Percentiles rank a stretch among this genome's conserved stretches.
Evolutionary conservation across 768 basidiomycete genomes (phyloP).

Genomic region (Hemileccinum rubropunctum): DNA sequence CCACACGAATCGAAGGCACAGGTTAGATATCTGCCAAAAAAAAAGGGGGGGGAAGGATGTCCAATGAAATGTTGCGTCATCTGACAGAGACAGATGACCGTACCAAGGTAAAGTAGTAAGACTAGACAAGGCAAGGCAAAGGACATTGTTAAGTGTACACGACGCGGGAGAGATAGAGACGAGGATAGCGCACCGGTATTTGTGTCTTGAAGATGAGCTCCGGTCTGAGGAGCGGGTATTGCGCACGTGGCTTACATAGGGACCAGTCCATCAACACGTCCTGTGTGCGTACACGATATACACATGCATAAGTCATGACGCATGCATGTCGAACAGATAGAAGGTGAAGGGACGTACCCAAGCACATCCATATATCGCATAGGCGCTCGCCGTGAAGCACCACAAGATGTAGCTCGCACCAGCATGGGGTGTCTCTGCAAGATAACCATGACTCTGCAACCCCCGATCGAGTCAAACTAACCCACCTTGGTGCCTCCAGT

Average conservation of each 20-base stretch:
- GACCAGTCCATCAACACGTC: slow-evolving; percentile 97
- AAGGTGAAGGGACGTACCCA: slow-evolving; percentile 59
- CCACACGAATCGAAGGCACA: slow-evolving; percentile 80
- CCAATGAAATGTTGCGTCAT: too few species aligned
- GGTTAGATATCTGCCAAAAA: slow-evolving; percentile 50
- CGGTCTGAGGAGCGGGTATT: slow-evolving; percentile 59
- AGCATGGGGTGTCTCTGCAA: slow-evolving; percentile 29
- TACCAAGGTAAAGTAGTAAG: slow-evolving; percentile 81
- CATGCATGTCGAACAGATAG: neutral
- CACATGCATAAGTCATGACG: neutral
- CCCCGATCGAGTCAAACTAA: neutral
- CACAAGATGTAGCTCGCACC: slow-evolving; percentile 63
- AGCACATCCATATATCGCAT: slow-evolving; percentile 65
- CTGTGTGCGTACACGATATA: slow-evolving; percentile 35
- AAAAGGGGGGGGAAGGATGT: neutral
- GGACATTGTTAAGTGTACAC: neutral
- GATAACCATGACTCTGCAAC: neutral
- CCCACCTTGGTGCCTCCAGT: slow-evolving; percentile 70
- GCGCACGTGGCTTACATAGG: slow-evolving; percentile 54
- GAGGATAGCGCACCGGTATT: slow-evolving; percentile 45
- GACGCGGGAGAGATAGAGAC: neutral
- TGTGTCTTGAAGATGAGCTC: slow-evolving; percentile 73
- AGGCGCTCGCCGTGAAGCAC: slow-evolving; percentile 60
- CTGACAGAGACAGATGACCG: slow-evolving; percentile 11
- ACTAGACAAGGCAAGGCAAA: slow-evolving; percentile 32